Percentiles rank a stretch among this genome's conserved stretches.
Evolutionary conservation across 2,329 filamentous ascomycete genomes (phyloP).

Genomic region (Neoscytalidium dimidiatum): DNA sequence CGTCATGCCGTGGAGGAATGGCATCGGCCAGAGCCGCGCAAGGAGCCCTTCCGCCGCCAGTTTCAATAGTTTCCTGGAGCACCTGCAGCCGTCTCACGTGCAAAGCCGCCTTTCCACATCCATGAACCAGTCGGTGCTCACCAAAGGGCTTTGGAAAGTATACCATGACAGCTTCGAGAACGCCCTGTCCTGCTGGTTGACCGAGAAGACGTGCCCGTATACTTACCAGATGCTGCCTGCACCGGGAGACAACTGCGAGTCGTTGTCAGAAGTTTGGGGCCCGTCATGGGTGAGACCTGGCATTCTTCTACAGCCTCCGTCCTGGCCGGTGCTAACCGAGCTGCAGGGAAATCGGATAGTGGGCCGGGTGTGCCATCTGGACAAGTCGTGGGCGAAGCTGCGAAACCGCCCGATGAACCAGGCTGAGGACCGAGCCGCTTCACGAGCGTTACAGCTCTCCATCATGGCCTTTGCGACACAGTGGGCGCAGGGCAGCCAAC

Average conservation of each 20-base stretch:
- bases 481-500: constrained; percentile 41
- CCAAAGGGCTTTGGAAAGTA: constrained; percentile 48
- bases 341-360: constrained; percentile 48
- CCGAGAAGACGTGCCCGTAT: constrained; percentile 57
- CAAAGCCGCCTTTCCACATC: constrained; percentile 33
- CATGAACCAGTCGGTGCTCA: constrained; percentile 43
- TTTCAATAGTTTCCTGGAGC: constrained; percentile 6
- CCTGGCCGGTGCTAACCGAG: background rate
- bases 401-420: constrained; percentile 45
- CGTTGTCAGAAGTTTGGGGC: constrained; percentile 37
- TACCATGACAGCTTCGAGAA: constrained; percentile 59
- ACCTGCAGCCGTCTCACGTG: background rate
- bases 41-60: constrained; percentile 1
- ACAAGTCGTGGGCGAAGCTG: constrained; percentile 44
- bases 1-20: constrained; percentile 18
- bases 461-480: constrained; percentile 58
- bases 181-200: constrained; percentile 56
- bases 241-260: constrained; percentile 25
- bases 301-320: background rate
- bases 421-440: constrained; percentile 47
- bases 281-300: constrained; percentile 41
- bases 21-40: background rate
- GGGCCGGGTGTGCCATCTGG: constrained; percentile 51
- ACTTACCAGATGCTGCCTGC: constrained; percentile 26
- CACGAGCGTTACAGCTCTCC: constrained; percentile 49